These are phyloP conservation scores for Cyberlindnera euphorbiae DNA, from an alignment of 805 yeast genomes.

Conservation along the genomic window DNA sequence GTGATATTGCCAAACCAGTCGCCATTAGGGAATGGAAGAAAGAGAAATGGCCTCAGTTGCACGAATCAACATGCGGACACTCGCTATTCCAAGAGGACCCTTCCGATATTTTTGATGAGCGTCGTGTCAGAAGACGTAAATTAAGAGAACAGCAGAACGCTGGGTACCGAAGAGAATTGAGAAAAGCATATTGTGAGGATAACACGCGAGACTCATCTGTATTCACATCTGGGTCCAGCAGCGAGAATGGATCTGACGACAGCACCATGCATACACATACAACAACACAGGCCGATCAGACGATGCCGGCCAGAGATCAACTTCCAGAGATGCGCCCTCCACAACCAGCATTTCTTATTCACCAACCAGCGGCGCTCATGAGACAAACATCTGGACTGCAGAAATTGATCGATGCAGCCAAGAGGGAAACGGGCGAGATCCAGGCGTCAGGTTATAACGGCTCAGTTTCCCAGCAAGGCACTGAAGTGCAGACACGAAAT, in stretches of 20 bases:
- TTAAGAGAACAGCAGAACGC: slow-evolving; percentile 28
- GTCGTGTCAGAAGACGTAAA: slow-evolving; percentile 32
- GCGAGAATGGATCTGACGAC: slow-evolving; percentile 10
- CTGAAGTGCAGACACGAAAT: slow-evolving; percentile 36
- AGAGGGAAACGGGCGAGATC: slow-evolving; percentile 43
- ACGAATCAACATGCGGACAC: slow-evolving; percentile 66
- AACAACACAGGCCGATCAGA: too few relatives aligned
- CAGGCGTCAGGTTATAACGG: slow-evolving; percentile 58
- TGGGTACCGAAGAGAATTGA: slow-evolving; percentile 35
- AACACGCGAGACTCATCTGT: not conserved
- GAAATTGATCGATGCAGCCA: slow-evolving; percentile 19
- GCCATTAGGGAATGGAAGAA: slow-evolving; percentile 75
- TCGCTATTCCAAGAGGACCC: slow-evolving; percentile 68
- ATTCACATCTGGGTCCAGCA: not conserved
- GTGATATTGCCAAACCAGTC: slow-evolving; percentile 74
- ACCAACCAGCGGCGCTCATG: slow-evolving; percentile 10
- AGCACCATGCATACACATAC: slow-evolving; percentile 6
- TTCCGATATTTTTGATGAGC: slow-evolving; percentile 33
- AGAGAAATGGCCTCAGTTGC: slow-evolving; percentile 52
- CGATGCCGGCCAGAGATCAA: not conserved
- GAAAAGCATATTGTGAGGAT: slow-evolving; percentile 14
- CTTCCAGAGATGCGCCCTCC: slow-evolving; percentile 21
- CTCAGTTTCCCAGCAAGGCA: slow-evolving; percentile 28
- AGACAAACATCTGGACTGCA: slow-evolving; percentile 20
- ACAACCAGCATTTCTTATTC: slow-evolving; percentile 4